These are phyloP conservation scores for Pinus albicaulis DNA, from an alignment of 75 land plant species.

Conservation along the genomic window DNA sequence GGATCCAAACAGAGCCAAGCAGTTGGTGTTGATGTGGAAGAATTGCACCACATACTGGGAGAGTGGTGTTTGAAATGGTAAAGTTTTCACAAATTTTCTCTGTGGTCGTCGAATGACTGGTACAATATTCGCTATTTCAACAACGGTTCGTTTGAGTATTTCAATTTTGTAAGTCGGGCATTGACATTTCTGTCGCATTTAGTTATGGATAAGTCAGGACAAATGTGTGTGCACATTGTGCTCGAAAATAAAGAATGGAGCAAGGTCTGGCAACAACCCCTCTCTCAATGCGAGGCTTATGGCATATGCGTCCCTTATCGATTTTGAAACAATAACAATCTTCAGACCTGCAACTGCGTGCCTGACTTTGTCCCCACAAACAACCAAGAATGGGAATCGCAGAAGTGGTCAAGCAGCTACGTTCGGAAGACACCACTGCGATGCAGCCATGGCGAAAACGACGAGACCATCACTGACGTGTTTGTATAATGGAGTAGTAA, in stretches of 20 bases:
- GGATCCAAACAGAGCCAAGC: slow-evolving; percentile 2
- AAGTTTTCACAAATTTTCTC: too few species aligned
- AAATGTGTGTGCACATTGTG: too few species aligned
- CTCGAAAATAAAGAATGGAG: too few species aligned
- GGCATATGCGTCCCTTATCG: slow-evolving; percentile 10
- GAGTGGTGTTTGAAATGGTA: slow-evolving; percentile 21
- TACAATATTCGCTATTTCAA: too few species aligned
- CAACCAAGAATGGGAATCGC: slow-evolving; percentile 23
- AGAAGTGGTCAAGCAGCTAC: slow-evolving; percentile 33
- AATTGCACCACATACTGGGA: slow-evolving; percentile 14
- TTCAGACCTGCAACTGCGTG: slow-evolving; percentile 14
- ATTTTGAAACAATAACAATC: background rate
- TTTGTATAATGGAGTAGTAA: too few species aligned
- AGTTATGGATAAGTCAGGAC: too few species aligned
- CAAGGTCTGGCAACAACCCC: too few species aligned
- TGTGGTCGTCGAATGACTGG: too few species aligned
- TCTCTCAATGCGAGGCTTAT: slow-evolving; percentile 14
- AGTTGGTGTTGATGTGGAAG: slow-evolving; percentile 11
- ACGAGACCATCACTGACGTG: background rate
- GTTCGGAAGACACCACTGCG: slow-evolving; percentile 18
- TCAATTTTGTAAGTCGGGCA: too few species aligned
- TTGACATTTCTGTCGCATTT: too few species aligned
- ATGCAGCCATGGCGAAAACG: slow-evolving; percentile 10
- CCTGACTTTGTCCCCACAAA: slow-evolving; percentile 18
- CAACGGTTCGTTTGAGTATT: too few species aligned